phyloP scores from a whole-genome alignment of 2,329 filamentous ascomycete genomes.

The Colletotrichum destructivum region DNA sequence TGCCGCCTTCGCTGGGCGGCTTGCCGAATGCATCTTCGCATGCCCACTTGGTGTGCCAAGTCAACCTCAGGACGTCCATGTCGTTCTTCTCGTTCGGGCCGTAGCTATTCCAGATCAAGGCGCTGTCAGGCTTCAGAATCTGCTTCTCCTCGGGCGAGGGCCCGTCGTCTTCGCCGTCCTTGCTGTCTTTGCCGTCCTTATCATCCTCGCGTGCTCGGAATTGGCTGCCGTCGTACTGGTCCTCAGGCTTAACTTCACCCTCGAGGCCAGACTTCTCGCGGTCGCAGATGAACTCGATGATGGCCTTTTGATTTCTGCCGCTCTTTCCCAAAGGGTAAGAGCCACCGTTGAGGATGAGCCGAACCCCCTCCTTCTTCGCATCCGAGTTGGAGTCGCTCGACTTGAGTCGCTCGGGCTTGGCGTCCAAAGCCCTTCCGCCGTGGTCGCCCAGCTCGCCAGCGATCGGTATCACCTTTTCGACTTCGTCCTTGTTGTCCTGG shows the following conservation, averaged over 20 bases:
- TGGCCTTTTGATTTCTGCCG: conserved; percentile 76
- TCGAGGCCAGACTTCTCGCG: conserved; percentile 80
- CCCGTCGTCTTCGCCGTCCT: conserved; percentile 56
- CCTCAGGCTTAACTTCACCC: conserved; percentile 72
- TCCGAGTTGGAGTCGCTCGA: conserved; percentile 76
- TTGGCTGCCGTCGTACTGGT: conserved; percentile 63
- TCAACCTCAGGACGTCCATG: conserved; percentile 77
- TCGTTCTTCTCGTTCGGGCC: conserved; percentile 69
- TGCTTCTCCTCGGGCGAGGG: conserved; percentile 60
- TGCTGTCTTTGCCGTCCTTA: conserved; percentile 51
- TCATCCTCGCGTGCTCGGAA: conserved; percentile 50
- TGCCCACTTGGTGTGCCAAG: conserved; percentile 90
- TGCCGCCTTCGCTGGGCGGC: conserved; percentile 58
- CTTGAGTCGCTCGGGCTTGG: conserved; percentile 76
- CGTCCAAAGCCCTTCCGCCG: conserved; percentile 74
- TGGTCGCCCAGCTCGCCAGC: conserved; percentile 77
- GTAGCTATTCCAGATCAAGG: conserved; percentile 85
- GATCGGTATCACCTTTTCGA: conserved; percentile 77
- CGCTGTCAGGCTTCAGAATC: conserved; percentile 69
- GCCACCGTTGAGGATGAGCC: conserved; percentile 77
- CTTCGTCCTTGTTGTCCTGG: conserved; percentile 61
- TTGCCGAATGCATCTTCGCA: conserved; percentile 72
- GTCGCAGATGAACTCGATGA: conserved; percentile 91
- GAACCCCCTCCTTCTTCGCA: conserved; percentile 78
- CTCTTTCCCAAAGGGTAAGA: conserved; percentile 68